These are phyloP conservation scores for Paragyromitra xinjiangensis DNA, from an alignment of 495 filamentous ascomycete species.

Conservation along the genomic window DNA sequence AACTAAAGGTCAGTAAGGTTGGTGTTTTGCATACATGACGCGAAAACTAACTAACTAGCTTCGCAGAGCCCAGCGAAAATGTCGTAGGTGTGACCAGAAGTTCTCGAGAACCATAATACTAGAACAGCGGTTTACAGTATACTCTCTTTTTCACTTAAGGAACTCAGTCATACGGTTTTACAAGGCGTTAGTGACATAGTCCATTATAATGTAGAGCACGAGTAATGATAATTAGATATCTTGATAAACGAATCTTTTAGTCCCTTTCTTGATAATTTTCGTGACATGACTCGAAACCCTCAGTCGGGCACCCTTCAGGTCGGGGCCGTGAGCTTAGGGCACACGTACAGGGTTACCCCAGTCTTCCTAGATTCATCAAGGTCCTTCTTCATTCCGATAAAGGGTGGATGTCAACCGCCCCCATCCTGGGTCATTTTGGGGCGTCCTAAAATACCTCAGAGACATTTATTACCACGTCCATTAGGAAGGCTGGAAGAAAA, in stretches of 20 bases:
- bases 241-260: background rate
- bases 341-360: too few relatives aligned
- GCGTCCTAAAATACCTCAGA: too few relatives aligned
- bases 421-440: too few relatives aligned
- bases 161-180: background rate
- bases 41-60: background rate
- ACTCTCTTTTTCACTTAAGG: background rate
- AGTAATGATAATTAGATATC: background rate
- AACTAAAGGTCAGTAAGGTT: constrained; percentile 9
- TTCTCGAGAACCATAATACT: constrained; percentile 4
- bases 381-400: too few relatives aligned
- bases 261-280: background rate
- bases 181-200: background rate
- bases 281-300: background rate
- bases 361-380: too few relatives aligned
- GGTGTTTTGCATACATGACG: background rate
- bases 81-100: background rate
- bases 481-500: too few relatives aligned
- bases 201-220: background rate
- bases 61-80: background rate
- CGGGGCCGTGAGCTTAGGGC: too few relatives aligned
- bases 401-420: too few relatives aligned
- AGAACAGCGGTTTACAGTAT: background rate
- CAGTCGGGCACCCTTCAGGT: too few relatives aligned
- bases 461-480: too few relatives aligned